Conservation (phyloP, 2,329 filamentous ascomycete genomes). For the Leptographium galeiforme region DNA sequence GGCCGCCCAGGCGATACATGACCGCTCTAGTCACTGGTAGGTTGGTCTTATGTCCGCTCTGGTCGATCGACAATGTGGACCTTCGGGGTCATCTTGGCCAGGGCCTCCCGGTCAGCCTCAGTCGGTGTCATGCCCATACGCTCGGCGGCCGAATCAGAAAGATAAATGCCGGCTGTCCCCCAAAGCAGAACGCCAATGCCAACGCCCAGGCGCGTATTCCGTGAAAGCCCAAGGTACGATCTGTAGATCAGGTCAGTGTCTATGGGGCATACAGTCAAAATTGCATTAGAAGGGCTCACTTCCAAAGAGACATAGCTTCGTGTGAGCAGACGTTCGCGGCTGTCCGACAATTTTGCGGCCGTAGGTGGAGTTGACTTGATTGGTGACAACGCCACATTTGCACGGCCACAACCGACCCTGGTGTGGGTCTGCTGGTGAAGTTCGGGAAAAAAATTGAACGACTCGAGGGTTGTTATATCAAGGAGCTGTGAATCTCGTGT, state of each 20-base stretch:
- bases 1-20: no score
- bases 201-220: slow-evolving; percentile 56
- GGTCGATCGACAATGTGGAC: slow-evolving; percentile 46
- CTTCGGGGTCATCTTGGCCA: slow-evolving; percentile 48
- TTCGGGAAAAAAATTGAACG: not conserved
- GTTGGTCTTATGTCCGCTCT: not conserved
- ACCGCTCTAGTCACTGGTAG: no score
- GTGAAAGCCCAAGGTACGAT: slow-evolving; percentile 57
- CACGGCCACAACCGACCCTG: not conserved
- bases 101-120: slow-evolving; percentile 55
- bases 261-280: not conserved
- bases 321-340: not conserved
- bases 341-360: not conserved
- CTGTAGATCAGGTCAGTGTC: slow-evolving; percentile 21
- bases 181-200: slow-evolving; percentile 66
- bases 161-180: slow-evolving; percentile 58
- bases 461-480: not conserved
- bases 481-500: no score
- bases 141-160: slow-evolving; percentile 61
- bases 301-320: slow-evolving; percentile 17
- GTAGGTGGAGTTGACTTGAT: not conserved
- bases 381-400: not conserved
- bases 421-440: not conserved
- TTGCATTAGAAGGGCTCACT: slow-evolving; percentile 4
- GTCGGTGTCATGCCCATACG: slow-evolving; percentile 59